These are phyloP conservation scores for Ascochyta viciae-villosae DNA, from an alignment of 2,329 filamentous ascomycete genomes.

Conservation along the genomic window DNA sequence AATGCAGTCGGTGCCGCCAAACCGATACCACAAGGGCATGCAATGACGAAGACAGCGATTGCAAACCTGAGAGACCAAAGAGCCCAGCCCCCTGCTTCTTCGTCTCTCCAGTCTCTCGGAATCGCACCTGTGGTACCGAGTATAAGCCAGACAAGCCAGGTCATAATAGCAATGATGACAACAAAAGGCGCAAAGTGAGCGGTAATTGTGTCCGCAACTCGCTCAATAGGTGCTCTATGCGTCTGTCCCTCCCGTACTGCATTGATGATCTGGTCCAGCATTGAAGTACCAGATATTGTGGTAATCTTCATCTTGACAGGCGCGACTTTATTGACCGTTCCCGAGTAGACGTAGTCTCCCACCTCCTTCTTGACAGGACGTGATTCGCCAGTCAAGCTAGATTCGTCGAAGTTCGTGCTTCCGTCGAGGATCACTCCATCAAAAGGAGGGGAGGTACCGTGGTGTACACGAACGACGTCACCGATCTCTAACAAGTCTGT, in stretches of 20 bases:
- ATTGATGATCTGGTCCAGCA: constrained; percentile 81
- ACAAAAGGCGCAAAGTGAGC: constrained; percentile 79
- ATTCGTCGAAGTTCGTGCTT: constrained; percentile 81
- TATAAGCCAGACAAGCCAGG: constrained; percentile 74
- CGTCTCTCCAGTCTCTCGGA: constrained; percentile 63
- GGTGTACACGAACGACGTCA: constrained; percentile 70
- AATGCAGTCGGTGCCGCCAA: constrained; percentile 85
- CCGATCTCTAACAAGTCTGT: constrained; percentile 70
- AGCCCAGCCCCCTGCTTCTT: constrained; percentile 67
- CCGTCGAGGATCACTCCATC: constrained; percentile 70
- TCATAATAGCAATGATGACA: constrained; percentile 71
- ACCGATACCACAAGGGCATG: constrained; percentile 83
- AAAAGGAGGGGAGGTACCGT: constrained; percentile 83
- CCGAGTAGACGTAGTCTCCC: constrained; percentile 73
- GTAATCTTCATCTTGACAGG: constrained; percentile 70
- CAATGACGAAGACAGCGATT: constrained; percentile 86
- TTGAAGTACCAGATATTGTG: constrained; percentile 70
- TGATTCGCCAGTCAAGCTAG: constrained; percentile 84
- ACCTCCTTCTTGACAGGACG: constrained; percentile 67
- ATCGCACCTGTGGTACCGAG: constrained; percentile 67
- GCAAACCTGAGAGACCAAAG: constrained; percentile 82
- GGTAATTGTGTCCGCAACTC: constrained; percentile 75
- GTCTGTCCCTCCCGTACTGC: constrained; percentile 81
- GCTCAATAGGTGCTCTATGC: constrained; percentile 76
- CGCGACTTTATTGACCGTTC: constrained; percentile 74